Evolutionary conservation across 108 stramenopile genomes (phyloP).

Genomic region (Fistulifera solaris): DNA sequence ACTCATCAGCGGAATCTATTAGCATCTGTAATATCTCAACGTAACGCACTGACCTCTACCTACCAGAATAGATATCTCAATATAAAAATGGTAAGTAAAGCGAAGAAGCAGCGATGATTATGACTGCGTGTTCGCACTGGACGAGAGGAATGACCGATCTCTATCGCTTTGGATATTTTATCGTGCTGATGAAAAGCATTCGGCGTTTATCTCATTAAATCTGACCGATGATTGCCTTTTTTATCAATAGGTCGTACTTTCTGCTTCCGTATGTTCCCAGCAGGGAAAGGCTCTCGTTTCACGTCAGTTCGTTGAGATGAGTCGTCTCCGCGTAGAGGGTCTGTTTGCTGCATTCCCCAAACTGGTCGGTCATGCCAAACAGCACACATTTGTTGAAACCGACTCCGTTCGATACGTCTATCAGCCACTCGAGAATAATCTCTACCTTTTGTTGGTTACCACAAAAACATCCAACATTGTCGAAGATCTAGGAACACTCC

Average conservation of each 20-base stretch:
- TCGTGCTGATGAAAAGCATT: too few relatives aligned
- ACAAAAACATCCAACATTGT: constrained; percentile 96
- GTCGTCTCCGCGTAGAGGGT: constrained; percentile 94
- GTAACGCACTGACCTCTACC: too few relatives aligned
- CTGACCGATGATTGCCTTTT: not conserved
- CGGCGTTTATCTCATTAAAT: constrained; percentile 1
- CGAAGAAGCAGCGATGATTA: too few relatives aligned
- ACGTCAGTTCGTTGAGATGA: constrained; percentile 99
- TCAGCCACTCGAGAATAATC: constrained; percentile 90
- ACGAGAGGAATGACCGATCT: too few relatives aligned
- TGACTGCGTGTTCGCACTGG: too few relatives aligned
- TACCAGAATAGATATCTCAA: too few relatives aligned
- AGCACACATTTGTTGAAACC: constrained; percentile 98
- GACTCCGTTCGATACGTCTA: constrained; percentile 98
- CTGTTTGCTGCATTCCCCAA: constrained; percentile 99
- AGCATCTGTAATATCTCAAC: too few relatives aligned
- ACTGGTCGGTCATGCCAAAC: constrained; percentile 80
- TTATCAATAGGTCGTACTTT: constrained; percentile 66
- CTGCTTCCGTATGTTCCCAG: constrained; percentile 71
- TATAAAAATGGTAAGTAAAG: too few relatives aligned
- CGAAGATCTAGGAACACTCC: constrained; percentile 95
- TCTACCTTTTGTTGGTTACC: constrained; percentile 94
- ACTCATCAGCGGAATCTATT: too few relatives aligned
- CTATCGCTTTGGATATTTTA: too few relatives aligned
- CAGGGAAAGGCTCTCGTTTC: constrained; percentile 88